Percentiles rank a stretch among this genome's conserved stretches.
These are phyloP conservation scores for Lagerstroemia speciosa DNA, from an alignment of 345 rosid genomes.

Conservation along the genomic window DNA sequence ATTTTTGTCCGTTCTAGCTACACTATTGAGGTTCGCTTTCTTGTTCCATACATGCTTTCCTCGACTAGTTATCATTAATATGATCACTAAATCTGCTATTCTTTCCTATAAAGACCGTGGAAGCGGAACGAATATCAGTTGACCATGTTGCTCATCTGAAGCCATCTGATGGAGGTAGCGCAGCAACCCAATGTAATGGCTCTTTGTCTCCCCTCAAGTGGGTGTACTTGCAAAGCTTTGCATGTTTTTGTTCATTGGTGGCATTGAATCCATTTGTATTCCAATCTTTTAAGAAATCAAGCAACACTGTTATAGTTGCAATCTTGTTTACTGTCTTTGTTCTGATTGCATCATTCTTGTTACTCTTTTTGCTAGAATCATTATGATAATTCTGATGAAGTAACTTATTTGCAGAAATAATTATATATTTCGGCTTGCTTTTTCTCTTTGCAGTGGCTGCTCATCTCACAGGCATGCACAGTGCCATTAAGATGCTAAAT, in stretches of 20 bases:
- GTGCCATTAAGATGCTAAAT: conserved; percentile 98
- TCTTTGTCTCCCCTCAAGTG: neutral
- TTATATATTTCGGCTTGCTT: neutral
- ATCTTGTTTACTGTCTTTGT: neutral
- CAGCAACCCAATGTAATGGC: conserved; percentile 79
- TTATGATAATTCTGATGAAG: conserved; percentile 25
- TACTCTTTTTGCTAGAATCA: neutral
- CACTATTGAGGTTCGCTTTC: conserved; percentile 66
- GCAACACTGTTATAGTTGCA: neutral
- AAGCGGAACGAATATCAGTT: conserved; percentile 67
- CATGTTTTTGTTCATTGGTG: too few relatives aligned
- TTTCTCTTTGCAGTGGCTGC: conserved; percentile 75
- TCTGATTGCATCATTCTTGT: neutral
- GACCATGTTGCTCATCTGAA: conserved; percentile 79
- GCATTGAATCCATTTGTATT: too few relatives aligned
- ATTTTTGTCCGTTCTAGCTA: conserved; percentile 85
- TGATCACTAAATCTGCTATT: conserved; percentile 4
- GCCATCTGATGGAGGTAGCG: conserved; percentile 97
- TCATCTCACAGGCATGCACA: conserved; percentile 91
- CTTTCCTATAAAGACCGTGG: conserved; percentile 57
- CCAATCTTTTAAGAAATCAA: neutral
- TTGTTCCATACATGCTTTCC: neutral
- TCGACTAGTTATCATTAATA: conserved; percentile 1
- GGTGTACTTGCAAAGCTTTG: too few relatives aligned
- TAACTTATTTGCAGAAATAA: neutral